Conservation (phyloP, 2,329 filamentous ascomycete genomes). For the Ophiosphaerella herpotricha region DNA sequence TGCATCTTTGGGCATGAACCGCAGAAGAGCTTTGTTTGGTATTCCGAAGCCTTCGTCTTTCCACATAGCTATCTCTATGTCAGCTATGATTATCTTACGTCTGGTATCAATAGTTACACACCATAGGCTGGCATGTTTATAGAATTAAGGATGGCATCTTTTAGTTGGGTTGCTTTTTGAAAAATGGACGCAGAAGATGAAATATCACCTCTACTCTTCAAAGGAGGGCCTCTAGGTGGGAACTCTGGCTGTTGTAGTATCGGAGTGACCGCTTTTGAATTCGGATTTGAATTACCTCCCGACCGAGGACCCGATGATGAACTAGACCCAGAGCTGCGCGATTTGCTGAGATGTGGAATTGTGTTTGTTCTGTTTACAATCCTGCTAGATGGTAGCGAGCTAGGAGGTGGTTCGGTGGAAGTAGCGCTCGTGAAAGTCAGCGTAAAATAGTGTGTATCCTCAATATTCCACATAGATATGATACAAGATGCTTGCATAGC, state of each 20-base stretch:
- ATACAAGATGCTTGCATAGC: conserved; percentile 73
- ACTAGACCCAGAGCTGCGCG: conserved; percentile 45
- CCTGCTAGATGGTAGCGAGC: conserved; percentile 38
- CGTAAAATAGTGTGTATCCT: conserved; percentile 71
- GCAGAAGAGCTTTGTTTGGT: conserved; percentile 68
- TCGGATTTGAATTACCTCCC: conserved; percentile 35
- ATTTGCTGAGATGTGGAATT: conserved; percentile 35
- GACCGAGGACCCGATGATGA: conserved; percentile 45
- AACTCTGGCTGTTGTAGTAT: conserved; percentile 64
- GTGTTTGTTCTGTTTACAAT: conserved; percentile 51
- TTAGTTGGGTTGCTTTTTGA: conserved; percentile 74
- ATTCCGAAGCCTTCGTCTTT: conserved; percentile 75
- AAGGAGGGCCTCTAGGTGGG: conserved; percentile 69
- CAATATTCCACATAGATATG: conserved; percentile 73
- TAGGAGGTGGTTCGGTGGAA: conserved; percentile 15
- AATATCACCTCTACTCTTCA: conserved; percentile 52
- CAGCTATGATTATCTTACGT: conserved; percentile 2
- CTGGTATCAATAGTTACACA: conserved; percentile 8
- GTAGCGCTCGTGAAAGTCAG: conserved; percentile 71
- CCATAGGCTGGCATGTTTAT: conserved; percentile 73
- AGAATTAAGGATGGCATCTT: conserved; percentile 76
- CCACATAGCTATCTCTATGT: conserved; percentile 65
- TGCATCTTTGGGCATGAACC: conserved; percentile 47
- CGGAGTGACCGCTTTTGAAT: conserved; percentile 56
- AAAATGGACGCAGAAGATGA: conserved; percentile 67